Base-by-base conservation (phyloP, 108 stramenopile species). In the Fistulifera solaris region DNA sequence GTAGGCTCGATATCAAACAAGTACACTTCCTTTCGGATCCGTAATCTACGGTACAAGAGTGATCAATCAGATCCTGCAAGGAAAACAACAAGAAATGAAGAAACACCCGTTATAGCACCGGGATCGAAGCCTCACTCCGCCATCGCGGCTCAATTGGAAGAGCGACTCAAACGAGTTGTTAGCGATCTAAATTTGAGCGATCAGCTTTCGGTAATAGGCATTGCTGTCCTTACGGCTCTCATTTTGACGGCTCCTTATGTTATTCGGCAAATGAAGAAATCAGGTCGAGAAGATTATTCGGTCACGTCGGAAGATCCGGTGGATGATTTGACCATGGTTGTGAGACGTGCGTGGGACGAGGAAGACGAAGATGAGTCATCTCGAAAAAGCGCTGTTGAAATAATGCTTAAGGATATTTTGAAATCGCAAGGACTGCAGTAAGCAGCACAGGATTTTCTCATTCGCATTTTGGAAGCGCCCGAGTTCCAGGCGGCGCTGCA, bases 401-500 rank as follows among this genome's bases (percentile, higher is more conserved):
- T 27, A 0, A 47, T 75, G 15, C 28, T 70, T 28, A 65, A 67
- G 38, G 70, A 71, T 62, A 28, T 77, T 42, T 22, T 71, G 31
- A 40, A 63, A 16, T 59, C 56, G 26, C 58, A 68, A 28, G 60
- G 60, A 38, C 48, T 80, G 15, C 73, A 80, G 65, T 51, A 69
- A 48, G 73, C 73, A 12, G 65, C 67, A 10, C 63, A 48, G 12
- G 53, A 58, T 2, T 52, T 80, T 22, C 63, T 80, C 15, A 52
- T 71, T 11, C 66, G 68, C 18, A 68, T 90, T 15, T 57, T 90
- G 15, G 58, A 76, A 56, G 77, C 78, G 11, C 56, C 63, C 16
- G 75, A 76, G 39, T 78, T 90, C 56, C 76, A 85, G 57, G 62
- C 67, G 40, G 80, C 84, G 23, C 71, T 76, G 40, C 63, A 75